Evolutionary conservation across 352 stramenopile genomes (phyloP), one percentile per base, ranked within the genome.

Genomic region (Aphanomyces euteiches): DNA sequence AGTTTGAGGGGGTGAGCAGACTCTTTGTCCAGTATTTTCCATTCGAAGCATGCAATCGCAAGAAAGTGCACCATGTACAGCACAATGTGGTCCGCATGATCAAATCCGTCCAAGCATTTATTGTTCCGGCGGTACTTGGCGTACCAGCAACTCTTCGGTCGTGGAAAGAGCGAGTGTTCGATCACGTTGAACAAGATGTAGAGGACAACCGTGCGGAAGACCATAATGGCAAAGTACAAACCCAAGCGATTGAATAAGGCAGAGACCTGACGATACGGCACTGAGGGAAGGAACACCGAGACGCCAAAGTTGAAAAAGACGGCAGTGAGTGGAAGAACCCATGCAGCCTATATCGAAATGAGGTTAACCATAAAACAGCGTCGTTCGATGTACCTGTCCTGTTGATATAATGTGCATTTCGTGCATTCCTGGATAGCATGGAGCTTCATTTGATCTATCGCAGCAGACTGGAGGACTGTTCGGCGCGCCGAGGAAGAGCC

Each of bases 1-100:
- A 78, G 80, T 77, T 90, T 90, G n/a, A 82, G 7, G 6, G 54
- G 39, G 56, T 50, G 59, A 28, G 57, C 48, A 7, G 67, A 72
- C 75, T 78, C 36, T 63, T 56, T 34, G 34, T 41, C 66, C 17
- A 91, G 67, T 37, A 81, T 81, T 53, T 90, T 90, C 83, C 82
- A 93, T 69, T 93, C 84, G 50, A 93, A 92, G 57, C 89, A 61
- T 50, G 76, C 67, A 38, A 90, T 85, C 34, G 82, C 81, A 45
- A 93, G 10, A 75, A 89, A 93, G 61, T 93, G 85, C 57, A 78
- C 76, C 13, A 90, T 77, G 47, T 90, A 78, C 59, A 93, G 73
- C 66, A 93, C 83, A 12, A 93, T 69, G 74, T 93, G 85, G 74
- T 93, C 85, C 58, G 85, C 90, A 72, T 89, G 83, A 74, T 93